These are phyloP conservation scores for Atkinsonella texensis DNA, from an alignment of 2,329 filamentous ascomycete genomes.

Conservation along the genomic window DNA sequence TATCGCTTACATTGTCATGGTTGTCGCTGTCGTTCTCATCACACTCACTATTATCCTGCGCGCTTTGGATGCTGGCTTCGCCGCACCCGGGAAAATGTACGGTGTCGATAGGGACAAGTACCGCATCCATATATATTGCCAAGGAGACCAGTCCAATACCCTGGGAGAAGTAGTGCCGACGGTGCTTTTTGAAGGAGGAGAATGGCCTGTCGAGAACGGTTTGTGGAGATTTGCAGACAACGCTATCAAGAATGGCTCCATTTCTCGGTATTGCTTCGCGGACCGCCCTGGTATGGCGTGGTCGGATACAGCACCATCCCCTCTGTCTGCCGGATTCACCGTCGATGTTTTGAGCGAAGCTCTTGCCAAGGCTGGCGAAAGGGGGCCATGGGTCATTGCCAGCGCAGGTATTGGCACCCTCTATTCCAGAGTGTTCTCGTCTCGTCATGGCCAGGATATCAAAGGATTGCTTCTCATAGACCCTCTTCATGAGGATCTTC, in stretches of 20 bases:
- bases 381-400: constrained; percentile 79
- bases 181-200: constrained; percentile 74
- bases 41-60: constrained; percentile 72
- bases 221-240: constrained; percentile 71
- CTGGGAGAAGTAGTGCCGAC: constrained; percentile 53
- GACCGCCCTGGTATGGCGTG: constrained; percentile 85
- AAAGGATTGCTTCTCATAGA: constrained; percentile 77
- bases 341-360: constrained; percentile 81
- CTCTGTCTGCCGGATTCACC: constrained; percentile 87
- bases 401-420: constrained; percentile 80
- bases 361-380: constrained; percentile 65
- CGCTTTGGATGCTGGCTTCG: constrained; percentile 63
- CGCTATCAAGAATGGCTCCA: constrained; percentile 66
- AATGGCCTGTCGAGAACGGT: constrained; percentile 64
- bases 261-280: constrained; percentile 85
- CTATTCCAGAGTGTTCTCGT: constrained; percentile 83
- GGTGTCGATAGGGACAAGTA: constrained; percentile 79
- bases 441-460: constrained; percentile 64
- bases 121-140: constrained; percentile 72
- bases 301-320: constrained; percentile 84
- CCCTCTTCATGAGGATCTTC: constrained; percentile 75
- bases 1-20: constrained; percentile 56
- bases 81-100: constrained; percentile 61
- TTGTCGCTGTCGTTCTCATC: constrained; percentile 58
- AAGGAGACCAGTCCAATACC: constrained; percentile 52